These are phyloP conservation scores for Exophiala sp. DNA, from an alignment of 2,329 filamentous ascomycete species.

Conservation along the genomic window DNA sequence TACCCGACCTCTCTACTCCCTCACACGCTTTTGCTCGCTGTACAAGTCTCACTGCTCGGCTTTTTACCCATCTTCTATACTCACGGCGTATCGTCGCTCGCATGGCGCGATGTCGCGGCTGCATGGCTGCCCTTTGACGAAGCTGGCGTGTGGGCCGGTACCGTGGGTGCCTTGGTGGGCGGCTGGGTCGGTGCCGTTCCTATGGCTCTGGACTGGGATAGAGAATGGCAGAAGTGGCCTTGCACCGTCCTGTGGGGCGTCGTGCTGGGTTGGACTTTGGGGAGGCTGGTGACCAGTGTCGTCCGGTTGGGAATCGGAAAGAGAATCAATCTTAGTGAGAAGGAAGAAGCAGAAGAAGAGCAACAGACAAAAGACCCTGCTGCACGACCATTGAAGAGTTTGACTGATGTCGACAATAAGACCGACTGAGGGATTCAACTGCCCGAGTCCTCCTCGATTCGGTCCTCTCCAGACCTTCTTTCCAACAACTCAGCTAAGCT, in stretches of 20 bases:
- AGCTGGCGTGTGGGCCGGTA: conserved; percentile 63
- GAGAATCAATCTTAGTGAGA: conserved; percentile 29
- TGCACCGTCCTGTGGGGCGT: conserved; percentile 81
- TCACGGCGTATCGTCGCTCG: conserved; percentile 66
- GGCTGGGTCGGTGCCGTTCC: conserved; percentile 92
- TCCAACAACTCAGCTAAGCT: too few species aligned
- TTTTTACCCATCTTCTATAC: conserved; percentile 78
- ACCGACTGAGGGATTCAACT: not conserved
- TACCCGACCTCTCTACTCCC: conserved; percentile 61
- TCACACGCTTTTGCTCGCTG: conserved; percentile 73
- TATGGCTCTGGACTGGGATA: conserved; percentile 95
- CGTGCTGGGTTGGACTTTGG: conserved; percentile 70
- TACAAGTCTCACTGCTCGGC: conserved; percentile 73
- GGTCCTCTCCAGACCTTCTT: too few species aligned
- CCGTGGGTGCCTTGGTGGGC: conserved; percentile 70
- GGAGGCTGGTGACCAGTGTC: conserved; percentile 34
- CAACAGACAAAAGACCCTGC: not conserved
- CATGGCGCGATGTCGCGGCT: conserved; percentile 65
- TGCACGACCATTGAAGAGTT: not conserved
- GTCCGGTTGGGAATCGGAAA: conserved; percentile 21
- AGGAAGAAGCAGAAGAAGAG: conserved; percentile 14
- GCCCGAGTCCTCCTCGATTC: too few species aligned
- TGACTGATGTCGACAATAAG: not conserved
- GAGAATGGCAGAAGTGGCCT: conserved; percentile 98
- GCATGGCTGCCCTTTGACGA: conserved; percentile 72